phyloP scores from a whole-genome alignment of 202 grass and related monocot species.

The Setaria viridis region DNA sequence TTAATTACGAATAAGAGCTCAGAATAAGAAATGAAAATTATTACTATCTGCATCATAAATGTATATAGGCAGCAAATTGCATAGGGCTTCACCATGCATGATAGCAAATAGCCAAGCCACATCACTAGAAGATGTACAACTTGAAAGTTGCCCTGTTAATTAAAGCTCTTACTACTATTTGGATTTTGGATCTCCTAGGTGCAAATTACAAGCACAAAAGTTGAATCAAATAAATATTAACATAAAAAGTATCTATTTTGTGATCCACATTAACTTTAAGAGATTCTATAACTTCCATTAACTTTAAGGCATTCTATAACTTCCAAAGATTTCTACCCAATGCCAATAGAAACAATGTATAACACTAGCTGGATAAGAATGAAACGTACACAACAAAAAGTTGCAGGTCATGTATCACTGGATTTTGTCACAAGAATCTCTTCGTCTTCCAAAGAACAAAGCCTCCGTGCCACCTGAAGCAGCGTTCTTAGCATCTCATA shows the following conservation, averaged over 20 bases:
- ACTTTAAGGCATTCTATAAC: neutral
- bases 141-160: neutral
- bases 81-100: neutral
- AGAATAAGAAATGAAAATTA: neutral
- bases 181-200: neutral
- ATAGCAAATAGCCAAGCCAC: neutral
- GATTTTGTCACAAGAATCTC: conserved; percentile 32
- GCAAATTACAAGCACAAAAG: neutral
- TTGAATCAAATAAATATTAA: neutral
- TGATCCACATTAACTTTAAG: too few species aligned
- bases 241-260: neutral
- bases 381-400: conserved; percentile 5
- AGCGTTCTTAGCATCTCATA: conserved; percentile 55
- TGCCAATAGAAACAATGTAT: conserved; percentile 4
- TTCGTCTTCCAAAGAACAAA: conserved; percentile 24
- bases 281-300: neutral
- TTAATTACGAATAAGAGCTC: neutral
- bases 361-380: conserved; percentile 25
- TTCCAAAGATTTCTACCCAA: neutral
- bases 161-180: neutral
- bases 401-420: conserved; percentile 32
- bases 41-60: neutral
- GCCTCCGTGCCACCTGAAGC: conserved; percentile 32
- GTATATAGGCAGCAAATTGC: neutral
- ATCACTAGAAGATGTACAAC: neutral